Evolutionary conservation across 2,329 filamentous ascomycete species (phyloP).

Genomic region (Pseudogymnoascus sp.): DNA sequence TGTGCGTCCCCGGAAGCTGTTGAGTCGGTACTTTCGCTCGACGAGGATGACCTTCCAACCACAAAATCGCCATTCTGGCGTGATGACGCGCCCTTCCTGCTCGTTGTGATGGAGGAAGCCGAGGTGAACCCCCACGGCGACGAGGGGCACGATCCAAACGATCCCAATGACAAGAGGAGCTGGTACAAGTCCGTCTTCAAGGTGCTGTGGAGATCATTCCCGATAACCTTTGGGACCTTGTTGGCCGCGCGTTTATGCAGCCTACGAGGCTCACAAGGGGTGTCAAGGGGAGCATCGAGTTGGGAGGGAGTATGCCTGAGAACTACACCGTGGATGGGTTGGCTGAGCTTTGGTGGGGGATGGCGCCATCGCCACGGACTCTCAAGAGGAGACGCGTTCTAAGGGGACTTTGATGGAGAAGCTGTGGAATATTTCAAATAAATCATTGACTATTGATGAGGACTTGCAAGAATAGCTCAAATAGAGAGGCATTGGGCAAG

Average conservation of each 20-base stretch:
- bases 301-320: not conserved
- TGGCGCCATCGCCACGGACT: not conserved
- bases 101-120: slow-evolving; percentile 15
- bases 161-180: slow-evolving; percentile 12
- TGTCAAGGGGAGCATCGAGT: not conserved
- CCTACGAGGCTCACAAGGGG: not conserved
- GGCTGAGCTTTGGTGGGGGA: not conserved
- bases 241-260: slow-evolving; percentile 9
- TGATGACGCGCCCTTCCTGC: slow-evolving; percentile 15
- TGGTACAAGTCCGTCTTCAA: slow-evolving; percentile 20
- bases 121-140: slow-evolving; percentile 9
- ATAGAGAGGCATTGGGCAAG: no score
- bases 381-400: not conserved
- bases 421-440: not conserved
- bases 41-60: not conserved
- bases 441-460: no score
- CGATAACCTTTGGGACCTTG: slow-evolving; percentile 15
- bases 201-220: slow-evolving; percentile 16
- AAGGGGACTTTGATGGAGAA: not conserved
- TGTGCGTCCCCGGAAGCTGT: slow-evolving; percentile 17
- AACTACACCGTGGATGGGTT: not conserved
- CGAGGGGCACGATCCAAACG: slow-evolving; percentile 8
- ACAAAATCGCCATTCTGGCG: slow-evolving; percentile 11
- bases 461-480: no score
- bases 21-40: slow-evolving; percentile 12